Evolutionary conservation across 2,329 filamentous ascomycete species (phyloP).

Genomic region (Phialocephala sp.): DNA sequence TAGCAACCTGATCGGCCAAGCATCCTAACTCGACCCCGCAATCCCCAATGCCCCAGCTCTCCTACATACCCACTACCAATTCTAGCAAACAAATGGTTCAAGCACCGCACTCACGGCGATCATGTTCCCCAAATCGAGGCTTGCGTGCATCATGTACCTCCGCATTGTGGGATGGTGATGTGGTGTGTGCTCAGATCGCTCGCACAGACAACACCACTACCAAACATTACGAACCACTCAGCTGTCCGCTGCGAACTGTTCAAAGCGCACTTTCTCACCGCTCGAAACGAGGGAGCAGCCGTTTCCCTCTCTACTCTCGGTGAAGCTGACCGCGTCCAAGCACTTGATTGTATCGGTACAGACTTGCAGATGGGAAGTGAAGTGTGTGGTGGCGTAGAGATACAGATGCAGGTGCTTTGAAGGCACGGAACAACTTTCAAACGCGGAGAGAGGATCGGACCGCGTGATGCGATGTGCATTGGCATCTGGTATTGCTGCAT

Average conservation of each 20-base stretch:
- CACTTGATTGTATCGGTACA: not conserved
- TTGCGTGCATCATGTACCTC: not conserved
- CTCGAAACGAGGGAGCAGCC: not conserved
- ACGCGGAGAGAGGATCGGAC: not conserved
- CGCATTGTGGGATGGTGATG: not conserved
- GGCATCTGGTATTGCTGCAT: not conserved
- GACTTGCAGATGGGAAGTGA: not conserved
- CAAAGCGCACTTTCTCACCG: not conserved
- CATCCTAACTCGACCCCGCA: not conserved
- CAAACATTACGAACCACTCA: not conserved
- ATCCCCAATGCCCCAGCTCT: not conserved
- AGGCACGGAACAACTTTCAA: not conserved
- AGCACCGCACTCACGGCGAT: not conserved
- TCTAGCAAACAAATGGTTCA: not conserved
- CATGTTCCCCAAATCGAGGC: not conserved
- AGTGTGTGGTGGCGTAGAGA: not conserved
- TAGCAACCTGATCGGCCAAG: not conserved
- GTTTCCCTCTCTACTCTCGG: not conserved
- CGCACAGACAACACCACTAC: not conserved
- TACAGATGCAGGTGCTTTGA: too few species aligned
- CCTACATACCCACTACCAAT: not conserved
- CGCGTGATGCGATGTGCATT: not conserved
- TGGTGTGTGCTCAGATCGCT: constrained; percentile 1
- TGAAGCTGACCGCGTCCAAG: not conserved
- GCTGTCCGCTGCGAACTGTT: not conserved